Conservation (phyloP, 1,139 yeast genomes). For the Wickerhamomyces sp. region DNA sequence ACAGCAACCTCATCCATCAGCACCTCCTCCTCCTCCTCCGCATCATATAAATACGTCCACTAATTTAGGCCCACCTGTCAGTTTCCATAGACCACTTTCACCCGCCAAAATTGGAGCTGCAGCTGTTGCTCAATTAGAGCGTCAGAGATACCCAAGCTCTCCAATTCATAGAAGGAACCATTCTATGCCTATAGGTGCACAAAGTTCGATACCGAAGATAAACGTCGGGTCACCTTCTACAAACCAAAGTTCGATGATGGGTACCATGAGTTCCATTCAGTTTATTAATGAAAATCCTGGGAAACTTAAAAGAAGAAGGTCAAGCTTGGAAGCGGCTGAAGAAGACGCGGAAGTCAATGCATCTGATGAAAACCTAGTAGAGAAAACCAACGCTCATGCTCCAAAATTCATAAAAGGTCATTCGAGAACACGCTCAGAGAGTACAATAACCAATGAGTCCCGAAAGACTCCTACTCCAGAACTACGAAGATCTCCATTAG, state of each 20-base stretch:
- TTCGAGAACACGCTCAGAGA: conserved; percentile 14
- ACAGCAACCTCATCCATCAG: conserved; percentile 3
- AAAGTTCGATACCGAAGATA: conserved; percentile 24
- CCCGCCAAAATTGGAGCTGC: conserved; percentile 74
- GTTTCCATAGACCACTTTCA: conserved; percentile 41
- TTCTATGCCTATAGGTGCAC: conserved; percentile 21
- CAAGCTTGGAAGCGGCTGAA: conserved; percentile 7
- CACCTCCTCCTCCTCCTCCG: not conserved
- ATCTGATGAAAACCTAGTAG: conserved; percentile 4
- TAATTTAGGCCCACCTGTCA: conserved; percentile 20
- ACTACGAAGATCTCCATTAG: not conserved
- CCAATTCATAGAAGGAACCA: conserved; percentile 27
- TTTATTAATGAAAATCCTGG: conserved; percentile 25
- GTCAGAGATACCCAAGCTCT: conserved; percentile 20
- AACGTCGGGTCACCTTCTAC: conserved; percentile 1
- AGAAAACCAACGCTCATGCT: too few relatives aligned
- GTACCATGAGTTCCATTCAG: conserved; percentile 21
- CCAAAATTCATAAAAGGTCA: conserved; percentile 5
- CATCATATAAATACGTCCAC: not conserved
- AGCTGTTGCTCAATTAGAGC: conserved; percentile 54
- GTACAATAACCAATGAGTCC: conserved; percentile 4
- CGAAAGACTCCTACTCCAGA: not conserved
- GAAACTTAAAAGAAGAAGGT: conserved; percentile 17
- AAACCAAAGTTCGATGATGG: conserved; percentile 22
- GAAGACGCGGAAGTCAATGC: not conserved